These are phyloP conservation scores for Boletus pseudo-olivaceus DNA, from an alignment of 768 basidiomycete species.

Conservation along the genomic window DNA sequence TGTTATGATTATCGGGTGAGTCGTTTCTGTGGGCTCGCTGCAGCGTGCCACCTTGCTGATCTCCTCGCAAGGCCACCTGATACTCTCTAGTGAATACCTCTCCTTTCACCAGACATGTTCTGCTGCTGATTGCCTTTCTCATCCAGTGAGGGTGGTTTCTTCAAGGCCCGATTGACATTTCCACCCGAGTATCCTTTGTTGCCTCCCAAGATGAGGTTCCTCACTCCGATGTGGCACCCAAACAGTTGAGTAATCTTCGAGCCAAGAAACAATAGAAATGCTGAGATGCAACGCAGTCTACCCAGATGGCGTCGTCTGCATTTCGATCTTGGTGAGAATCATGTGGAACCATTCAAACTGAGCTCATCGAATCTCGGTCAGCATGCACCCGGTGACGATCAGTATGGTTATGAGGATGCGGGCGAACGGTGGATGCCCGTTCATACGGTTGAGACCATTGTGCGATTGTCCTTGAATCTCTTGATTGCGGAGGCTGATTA, in stretches of 20 bases:
- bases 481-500: not conserved
- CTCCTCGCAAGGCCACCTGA: slow-evolving; percentile 68
- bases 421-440: slow-evolving; percentile 98
- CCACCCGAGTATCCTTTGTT: slow-evolving; percentile 86
- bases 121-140: slow-evolving; percentile 2
- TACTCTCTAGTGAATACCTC: slow-evolving; percentile 76
- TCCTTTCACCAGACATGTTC: not conserved
- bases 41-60: slow-evolving; percentile 15
- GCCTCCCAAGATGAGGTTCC: slow-evolving; percentile 95
- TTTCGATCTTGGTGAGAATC: slow-evolving; percentile 80
- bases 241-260: slow-evolving; percentile 64
- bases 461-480: slow-evolving; percentile 34
- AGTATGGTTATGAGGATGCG: slow-evolving; percentile 95
- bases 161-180: slow-evolving; percentile 87
- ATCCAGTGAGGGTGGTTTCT: slow-evolving; percentile 88
- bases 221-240: slow-evolving; percentile 96
- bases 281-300: slow-evolving; percentile 60
- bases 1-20: slow-evolving; percentile 88
- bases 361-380: slow-evolving; percentile 29
- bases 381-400: slow-evolving; percentile 96
- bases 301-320: slow-evolving; percentile 87
- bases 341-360: not conserved
- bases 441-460: slow-evolving; percentile 95
- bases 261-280: not conserved
- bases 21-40: slow-evolving; percentile 16